phyloP scores from a whole-genome alignment of 352 stramenopile species.

The Phytopythium kandeliae region DNA sequence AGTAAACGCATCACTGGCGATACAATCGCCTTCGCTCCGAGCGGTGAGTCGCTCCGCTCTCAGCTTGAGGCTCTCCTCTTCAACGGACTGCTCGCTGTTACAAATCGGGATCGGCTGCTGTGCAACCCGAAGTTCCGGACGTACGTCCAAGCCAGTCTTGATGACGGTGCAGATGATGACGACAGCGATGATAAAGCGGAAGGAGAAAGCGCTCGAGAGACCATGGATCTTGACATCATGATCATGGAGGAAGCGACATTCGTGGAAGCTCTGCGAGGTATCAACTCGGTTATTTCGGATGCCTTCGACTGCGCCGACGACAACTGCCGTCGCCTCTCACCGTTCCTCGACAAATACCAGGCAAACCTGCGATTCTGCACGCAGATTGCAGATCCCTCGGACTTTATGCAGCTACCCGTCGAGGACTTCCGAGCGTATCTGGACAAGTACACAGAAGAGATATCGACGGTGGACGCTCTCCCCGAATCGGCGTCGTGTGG shows the following conservation, averaged over 20 bases:
- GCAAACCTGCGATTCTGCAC: slow-evolving; percentile 64
- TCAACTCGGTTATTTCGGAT: slow-evolving; percentile 48
- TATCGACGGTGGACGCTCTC: slow-evolving; percentile 43
- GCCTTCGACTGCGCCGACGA: slow-evolving; percentile 41
- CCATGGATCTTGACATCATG: slow-evolving; percentile 71
- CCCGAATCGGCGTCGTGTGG: slow-evolving; percentile 38
- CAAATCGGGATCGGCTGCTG: slow-evolving; percentile 54
- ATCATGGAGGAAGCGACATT: slow-evolving; percentile 71
- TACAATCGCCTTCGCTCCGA: slow-evolving; percentile 43
- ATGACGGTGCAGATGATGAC: slow-evolving; percentile 29
- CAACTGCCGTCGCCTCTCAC: slow-evolving; percentile 51
- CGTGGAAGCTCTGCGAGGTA: slow-evolving; percentile 42
- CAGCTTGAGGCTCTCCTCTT: slow-evolving; percentile 70
- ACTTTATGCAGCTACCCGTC: slow-evolving; percentile 23
- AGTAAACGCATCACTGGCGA: slow-evolving; percentile 11
- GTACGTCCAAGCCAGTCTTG: slow-evolving; percentile 53
- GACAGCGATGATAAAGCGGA: slow-evolving; percentile 32
- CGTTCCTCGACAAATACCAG: slow-evolving; percentile 73
- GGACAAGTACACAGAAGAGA: slow-evolving; percentile 59
- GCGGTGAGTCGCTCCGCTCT: slow-evolving; percentile 42
- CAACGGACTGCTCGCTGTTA: slow-evolving; percentile 59
- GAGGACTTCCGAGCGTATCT: slow-evolving; percentile 61
- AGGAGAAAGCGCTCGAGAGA: slow-evolving; percentile 31
- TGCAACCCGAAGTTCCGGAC: slow-evolving; percentile 57
- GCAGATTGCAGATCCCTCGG: slow-evolving; percentile 20